A percentile compares a stretch with the other conserved stretches of the same genome.
These are phyloP conservation scores for Dittrichia graveolens DNA, from an alignment of 129 eudicot species.

Conservation along the genomic window DNA sequence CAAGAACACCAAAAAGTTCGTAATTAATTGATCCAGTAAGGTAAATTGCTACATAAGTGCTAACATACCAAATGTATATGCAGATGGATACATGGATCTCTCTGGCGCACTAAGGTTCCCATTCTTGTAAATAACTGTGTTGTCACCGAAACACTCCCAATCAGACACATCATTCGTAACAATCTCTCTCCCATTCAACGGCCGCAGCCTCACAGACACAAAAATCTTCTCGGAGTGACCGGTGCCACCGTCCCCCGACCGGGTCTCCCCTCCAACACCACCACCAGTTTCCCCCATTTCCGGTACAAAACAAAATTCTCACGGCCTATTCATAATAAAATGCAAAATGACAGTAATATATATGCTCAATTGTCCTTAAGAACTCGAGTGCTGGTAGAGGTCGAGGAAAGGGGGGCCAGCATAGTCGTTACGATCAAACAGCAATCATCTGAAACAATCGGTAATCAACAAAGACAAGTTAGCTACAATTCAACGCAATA, in stretches of 20 bases:
- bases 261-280: conserved; percentile 46
- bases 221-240: conserved; percentile 57
- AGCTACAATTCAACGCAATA: conserved; percentile 41
- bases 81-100: conserved; percentile 76
- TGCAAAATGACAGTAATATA: background rate
- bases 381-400: conserved; percentile 23
- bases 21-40: too few relatives aligned
- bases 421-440: conserved; percentile 27
- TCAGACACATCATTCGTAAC: conserved; percentile 66
- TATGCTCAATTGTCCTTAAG: background rate
- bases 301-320: conserved; percentile 7
- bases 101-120: conserved; percentile 43
- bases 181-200: conserved; percentile 77
- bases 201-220: conserved; percentile 88
- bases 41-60: too few relatives aligned
- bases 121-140: conserved; percentile 67
- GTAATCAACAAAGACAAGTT: conserved; percentile 11
- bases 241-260: conserved; percentile 29
- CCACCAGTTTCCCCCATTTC: conserved; percentile 60
- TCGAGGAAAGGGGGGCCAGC: conserved; percentile 23
- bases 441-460: conserved; percentile 34
- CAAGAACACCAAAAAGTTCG: background rate
- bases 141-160: conserved; percentile 83
- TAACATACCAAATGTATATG: conserved; percentile 80
- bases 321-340: conserved; percentile 25